A percentile compares a stretch with the other conserved stretches of the same genome.
Evolutionary conservation across 2,329 filamentous ascomycete species (phyloP).

Genomic region (Akanthomyces lecanii): DNA sequence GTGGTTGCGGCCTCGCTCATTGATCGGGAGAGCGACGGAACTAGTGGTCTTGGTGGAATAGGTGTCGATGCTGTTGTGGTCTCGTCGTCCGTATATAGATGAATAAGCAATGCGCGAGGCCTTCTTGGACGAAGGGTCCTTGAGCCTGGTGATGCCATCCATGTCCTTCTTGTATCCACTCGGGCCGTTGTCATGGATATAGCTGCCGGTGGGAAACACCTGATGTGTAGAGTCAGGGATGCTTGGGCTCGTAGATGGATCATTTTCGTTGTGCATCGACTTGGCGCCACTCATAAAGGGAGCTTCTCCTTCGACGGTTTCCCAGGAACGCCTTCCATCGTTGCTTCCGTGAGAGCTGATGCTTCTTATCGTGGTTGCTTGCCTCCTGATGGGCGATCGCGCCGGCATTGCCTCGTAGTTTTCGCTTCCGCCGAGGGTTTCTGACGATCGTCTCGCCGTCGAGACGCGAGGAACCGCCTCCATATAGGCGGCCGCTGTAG

Average conservation of each 20-base stretch:
- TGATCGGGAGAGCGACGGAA: slow-evolving; percentile 30
- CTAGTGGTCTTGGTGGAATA: slow-evolving; percentile 31
- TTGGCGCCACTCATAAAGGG: slow-evolving; percentile 24
- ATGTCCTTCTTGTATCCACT: background rate
- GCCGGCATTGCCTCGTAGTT: slow-evolving; percentile 5
- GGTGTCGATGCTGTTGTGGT: slow-evolving; percentile 22
- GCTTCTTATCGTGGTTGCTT: background rate
- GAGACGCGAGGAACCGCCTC: slow-evolving; percentile 25
- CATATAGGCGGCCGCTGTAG: slow-evolving; percentile 22
- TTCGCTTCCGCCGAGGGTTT: slow-evolving; percentile 25
- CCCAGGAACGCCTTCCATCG: slow-evolving; percentile 15
- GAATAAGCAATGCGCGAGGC: background rate
- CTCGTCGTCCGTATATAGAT: slow-evolving; percentile 15
- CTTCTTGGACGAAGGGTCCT: background rate
- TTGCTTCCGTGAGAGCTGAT: slow-evolving; percentile 9
- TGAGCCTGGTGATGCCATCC: background rate
- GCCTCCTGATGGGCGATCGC: slow-evolving; percentile 1
- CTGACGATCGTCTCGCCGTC: slow-evolving; percentile 24
- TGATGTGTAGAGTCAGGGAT: slow-evolving; percentile 30
- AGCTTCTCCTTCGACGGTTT: slow-evolving; percentile 19
- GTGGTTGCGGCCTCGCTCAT: slow-evolving; percentile 6
- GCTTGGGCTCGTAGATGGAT: slow-evolving; percentile 24
- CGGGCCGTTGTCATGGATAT: slow-evolving; percentile 24
- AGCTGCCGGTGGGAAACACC: slow-evolving; percentile 28
- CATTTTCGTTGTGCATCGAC: slow-evolving; percentile 22